phyloP scores from a whole-genome alignment of 805 yeast genomes.

The Sungouiella blattae region DNA sequence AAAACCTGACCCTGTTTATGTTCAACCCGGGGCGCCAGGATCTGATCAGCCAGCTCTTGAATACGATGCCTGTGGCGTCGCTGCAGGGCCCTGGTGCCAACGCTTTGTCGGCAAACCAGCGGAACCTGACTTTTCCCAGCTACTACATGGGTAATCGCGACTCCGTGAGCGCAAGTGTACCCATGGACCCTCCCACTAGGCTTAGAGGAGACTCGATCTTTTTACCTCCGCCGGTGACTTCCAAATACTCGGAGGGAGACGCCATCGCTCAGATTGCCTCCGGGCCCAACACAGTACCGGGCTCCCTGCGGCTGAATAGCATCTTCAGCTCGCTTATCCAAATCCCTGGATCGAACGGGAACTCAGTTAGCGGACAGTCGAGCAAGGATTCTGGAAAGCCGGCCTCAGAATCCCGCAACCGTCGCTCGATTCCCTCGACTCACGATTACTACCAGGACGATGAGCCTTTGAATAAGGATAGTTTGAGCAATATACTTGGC shows the following conservation, averaged over 20 bases:
- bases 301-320: conserved; percentile 29
- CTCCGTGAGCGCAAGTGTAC: conserved; percentile 8
- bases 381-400: conserved; percentile 1
- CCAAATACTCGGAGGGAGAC: conserved; percentile 6
- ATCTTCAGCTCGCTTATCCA: conserved; percentile 39
- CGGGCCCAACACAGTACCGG: no score
- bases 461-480: conserved; percentile 28
- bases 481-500: conserved; percentile 26
- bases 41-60: conserved; percentile 24
- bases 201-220: conserved; percentile 38
- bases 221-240: conserved; percentile 32
- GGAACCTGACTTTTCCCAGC: conserved; percentile 12
- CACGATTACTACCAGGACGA: conserved; percentile 29
- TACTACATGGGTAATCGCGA: conserved; percentile 18
- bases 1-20: conserved; percentile 16
- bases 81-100: conserved; percentile 4
- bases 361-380: conserved; percentile 29
- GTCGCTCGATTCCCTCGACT: conserved; percentile 4
- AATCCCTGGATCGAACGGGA: conserved; percentile 32
- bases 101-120: no score
- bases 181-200: conserved; percentile 14
- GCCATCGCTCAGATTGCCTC: no score
- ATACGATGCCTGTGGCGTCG: conserved; percentile 15
- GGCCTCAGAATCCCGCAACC: conserved; percentile 1
- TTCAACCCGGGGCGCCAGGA: conserved; percentile 29